Conservation (phyloP, 352 stramenopile species). For the Globisporangium echinulatum region DNA sequence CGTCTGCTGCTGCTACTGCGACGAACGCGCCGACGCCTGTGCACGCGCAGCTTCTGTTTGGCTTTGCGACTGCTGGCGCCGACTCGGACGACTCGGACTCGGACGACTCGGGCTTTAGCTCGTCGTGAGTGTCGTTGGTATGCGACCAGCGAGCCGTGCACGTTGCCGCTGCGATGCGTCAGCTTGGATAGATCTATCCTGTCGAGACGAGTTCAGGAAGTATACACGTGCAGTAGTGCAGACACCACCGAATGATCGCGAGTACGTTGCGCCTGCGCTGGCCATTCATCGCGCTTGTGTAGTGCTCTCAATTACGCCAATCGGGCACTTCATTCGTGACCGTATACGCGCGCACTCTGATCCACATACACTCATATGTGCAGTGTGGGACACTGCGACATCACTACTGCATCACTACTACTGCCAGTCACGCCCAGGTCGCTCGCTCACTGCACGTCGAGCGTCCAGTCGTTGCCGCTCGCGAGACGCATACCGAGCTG, state of each 20-base stretch:
- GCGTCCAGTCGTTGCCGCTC: slow-evolving; percentile 47
- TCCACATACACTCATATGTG: not conserved
- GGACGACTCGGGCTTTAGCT: slow-evolving; percentile 42
- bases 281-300: not conserved
- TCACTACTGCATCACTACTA: too few species aligned
- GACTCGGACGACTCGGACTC: slow-evolving; percentile 40
- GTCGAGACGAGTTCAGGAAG: too few species aligned
- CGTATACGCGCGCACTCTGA: not conserved
- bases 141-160: too few species aligned
- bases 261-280: not conserved
- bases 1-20: not conserved
- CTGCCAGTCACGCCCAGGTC: too few species aligned
- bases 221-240: too few species aligned
- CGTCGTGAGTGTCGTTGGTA: not conserved
- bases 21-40: slow-evolving; percentile 2
- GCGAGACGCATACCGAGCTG: slow-evolving; percentile 60
- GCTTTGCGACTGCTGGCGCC: slow-evolving; percentile 38
- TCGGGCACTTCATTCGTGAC: too few species aligned
- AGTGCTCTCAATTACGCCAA: not conserved
- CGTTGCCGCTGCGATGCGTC: too few species aligned
- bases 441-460: slow-evolving; percentile 11
- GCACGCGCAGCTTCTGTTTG: slow-evolving; percentile 46
- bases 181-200: too few species aligned
- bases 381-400: too few species aligned
- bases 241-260: too few species aligned